Percentiles rank a stretch among this genome's conserved stretches.
Evolutionary conservation across 1,139 yeast genomes (phyloP).

Genomic region (Magnusiomyces sp.): DNA sequence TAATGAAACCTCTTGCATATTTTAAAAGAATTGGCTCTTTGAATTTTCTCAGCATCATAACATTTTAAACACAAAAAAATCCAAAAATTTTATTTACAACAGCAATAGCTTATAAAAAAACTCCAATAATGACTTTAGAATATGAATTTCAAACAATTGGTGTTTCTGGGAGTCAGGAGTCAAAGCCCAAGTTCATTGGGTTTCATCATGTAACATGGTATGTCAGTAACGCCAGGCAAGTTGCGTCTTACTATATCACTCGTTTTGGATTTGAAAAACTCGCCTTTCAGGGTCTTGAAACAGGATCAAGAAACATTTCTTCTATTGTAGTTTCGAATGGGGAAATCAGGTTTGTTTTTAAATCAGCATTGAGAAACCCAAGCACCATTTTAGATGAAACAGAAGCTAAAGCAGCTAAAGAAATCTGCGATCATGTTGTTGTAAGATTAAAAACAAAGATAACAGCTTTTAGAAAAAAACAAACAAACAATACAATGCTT

Average conservation of each 20-base stretch:
- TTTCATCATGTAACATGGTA: conserved; percentile 52
- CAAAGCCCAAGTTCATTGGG: conserved; percentile 14
- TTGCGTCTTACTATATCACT: conserved; percentile 46
- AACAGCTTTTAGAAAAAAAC: neutral
- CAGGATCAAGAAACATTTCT: conserved; percentile 48
- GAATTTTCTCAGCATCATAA: neutral
- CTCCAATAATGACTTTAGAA: too few species aligned
- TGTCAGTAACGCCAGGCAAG: conserved; percentile 59
- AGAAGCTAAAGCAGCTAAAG: conserved; percentile 26
- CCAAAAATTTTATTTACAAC: too few species aligned
- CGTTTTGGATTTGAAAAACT: conserved; percentile 56
- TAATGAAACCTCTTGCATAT: too few species aligned
- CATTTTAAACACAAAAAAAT: neutral
- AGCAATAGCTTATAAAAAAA: too few species aligned
- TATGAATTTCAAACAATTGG: too few species aligned
- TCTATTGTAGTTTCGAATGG: conserved; percentile 59
- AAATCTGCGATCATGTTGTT: conserved; percentile 40
- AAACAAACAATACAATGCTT: neutral
- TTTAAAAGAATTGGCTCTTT: too few species aligned
- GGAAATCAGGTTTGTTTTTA: conserved; percentile 45
- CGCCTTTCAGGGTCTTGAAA: conserved; percentile 62
- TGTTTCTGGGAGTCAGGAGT: neutral
- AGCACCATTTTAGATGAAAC: conserved; percentile 15
- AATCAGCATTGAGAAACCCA: conserved; percentile 32
- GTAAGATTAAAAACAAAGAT: neutral